phyloP scores from a whole-genome alignment of 2,329 filamentous ascomycete species.

The Cladosporium phlei region DNA sequence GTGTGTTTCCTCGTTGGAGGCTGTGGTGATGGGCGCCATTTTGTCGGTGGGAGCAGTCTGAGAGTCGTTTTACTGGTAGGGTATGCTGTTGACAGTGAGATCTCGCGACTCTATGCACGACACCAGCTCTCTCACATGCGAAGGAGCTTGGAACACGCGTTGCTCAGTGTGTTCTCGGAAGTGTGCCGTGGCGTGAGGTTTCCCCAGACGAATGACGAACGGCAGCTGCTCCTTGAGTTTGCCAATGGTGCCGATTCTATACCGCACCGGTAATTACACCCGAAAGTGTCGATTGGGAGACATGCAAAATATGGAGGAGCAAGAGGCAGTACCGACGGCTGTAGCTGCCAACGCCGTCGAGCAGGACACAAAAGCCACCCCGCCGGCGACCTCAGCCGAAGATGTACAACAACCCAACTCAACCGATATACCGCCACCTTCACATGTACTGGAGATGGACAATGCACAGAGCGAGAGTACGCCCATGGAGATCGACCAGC shows the following conservation, averaged over 20 bases:
- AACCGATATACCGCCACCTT: constrained; percentile 1
- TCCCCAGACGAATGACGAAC: constrained; percentile 13
- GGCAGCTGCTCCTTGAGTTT: constrained; percentile 4
- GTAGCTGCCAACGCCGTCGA: background rate
- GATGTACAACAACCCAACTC: background rate
- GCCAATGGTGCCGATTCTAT: constrained; percentile 1
- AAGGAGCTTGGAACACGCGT: constrained; percentile 10
- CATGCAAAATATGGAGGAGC: background rate
- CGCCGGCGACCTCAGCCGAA: background rate
- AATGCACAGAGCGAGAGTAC: background rate
- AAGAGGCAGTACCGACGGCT: constrained; percentile 1
- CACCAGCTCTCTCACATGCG: constrained; percentile 8
- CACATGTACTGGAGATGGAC: constrained; percentile 1
- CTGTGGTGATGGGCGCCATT: constrained; percentile 60
- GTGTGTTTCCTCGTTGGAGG: constrained; percentile 72
- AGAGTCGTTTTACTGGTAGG: too few relatives aligned
- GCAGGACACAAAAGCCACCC: background rate
- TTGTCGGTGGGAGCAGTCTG: background rate
- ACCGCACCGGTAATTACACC: background rate
- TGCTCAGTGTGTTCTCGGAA: constrained; percentile 4
- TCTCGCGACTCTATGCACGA: too few relatives aligned
- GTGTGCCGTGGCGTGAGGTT: constrained; percentile 6
- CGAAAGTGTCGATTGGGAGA: background rate
- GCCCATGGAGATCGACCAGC: background rate
- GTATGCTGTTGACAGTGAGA: too few relatives aligned